Conservation (phyloP, 148 eudicot genomes). For the Euryodendron excelsum region DNA sequence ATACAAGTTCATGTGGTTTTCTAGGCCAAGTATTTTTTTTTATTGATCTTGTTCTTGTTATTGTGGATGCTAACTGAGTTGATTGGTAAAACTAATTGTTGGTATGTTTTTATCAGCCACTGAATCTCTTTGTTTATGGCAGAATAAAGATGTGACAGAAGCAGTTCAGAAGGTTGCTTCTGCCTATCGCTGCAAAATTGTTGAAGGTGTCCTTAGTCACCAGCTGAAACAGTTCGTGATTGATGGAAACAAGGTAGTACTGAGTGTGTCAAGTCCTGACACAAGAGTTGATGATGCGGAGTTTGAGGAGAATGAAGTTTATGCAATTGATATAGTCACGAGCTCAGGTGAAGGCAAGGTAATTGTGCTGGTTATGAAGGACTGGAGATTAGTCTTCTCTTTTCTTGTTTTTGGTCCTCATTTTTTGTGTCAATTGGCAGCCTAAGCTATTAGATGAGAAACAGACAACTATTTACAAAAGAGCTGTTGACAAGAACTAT, state of each 20-base stretch:
- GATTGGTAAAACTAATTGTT: background rate
- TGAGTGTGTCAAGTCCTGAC: slow-evolving; percentile 51
- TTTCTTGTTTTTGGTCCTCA: background rate
- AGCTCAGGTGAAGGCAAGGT: slow-evolving; percentile 74
- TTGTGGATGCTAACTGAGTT: background rate
- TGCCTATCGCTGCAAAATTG: slow-evolving; percentile 69
- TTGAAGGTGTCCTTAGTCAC: slow-evolving; percentile 77
- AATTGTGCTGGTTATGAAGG: background rate
- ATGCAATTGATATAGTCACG: slow-evolving; percentile 53
- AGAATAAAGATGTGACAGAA: slow-evolving; percentile 70
- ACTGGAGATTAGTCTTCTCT: background rate
- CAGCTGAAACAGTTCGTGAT: slow-evolving; percentile 70
- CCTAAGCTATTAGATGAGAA: slow-evolving; percentile 90
- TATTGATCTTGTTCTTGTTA: background rate
- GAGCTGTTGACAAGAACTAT: slow-evolving; percentile 87
- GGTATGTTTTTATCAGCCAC: background rate
- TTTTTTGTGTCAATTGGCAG: slow-evolving; percentile 35
- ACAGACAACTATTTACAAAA: slow-evolving; percentile 81
- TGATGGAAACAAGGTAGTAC: slow-evolving; percentile 61
- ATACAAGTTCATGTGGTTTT: no score
- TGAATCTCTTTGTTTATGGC: slow-evolving; percentile 12
- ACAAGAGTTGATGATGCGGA: slow-evolving; percentile 64
- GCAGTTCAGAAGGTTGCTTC: slow-evolving; percentile 70
- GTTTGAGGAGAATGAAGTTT: slow-evolving; percentile 69
- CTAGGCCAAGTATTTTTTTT: background rate